Conservation (phyloP, 768 basidiomycete genomes). For the Collybia nuda region DNA sequence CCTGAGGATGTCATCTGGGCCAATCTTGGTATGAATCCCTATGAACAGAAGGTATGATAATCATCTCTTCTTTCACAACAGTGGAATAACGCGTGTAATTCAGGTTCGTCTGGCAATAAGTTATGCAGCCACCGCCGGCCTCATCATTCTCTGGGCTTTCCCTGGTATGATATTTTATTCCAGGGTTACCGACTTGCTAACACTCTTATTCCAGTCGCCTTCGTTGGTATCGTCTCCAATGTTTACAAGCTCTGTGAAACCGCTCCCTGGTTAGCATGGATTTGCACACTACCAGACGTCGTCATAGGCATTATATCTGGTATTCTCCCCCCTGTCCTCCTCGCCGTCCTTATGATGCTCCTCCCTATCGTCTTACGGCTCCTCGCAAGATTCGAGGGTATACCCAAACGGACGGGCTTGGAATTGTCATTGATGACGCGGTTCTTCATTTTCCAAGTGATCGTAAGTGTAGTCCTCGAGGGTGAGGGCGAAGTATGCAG, state of each 20-base stretch:
- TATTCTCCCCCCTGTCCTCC: constrained; percentile 82
- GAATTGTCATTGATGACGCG: constrained; percentile 92
- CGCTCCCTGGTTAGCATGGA: constrained; percentile 78
- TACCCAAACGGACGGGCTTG: constrained; percentile 78
- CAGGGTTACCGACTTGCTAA: background rate
- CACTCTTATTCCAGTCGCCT: constrained; percentile 49
- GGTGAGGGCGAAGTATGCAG: background rate
- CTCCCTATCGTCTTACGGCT: constrained; percentile 79
- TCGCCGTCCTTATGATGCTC: constrained; percentile 91
- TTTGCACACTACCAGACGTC: constrained; percentile 64
- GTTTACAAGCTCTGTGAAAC: constrained; percentile 64
- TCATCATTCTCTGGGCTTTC: constrained; percentile 88
- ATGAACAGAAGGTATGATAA: constrained; percentile 61
- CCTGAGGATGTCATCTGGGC: constrained; percentile 92
- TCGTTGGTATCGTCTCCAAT: constrained; percentile 87
- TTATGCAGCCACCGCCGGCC: constrained; percentile 72
- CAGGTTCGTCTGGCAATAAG: constrained; percentile 58
- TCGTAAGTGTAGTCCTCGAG: constrained; percentile 52
- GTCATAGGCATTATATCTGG: constrained; percentile 84
- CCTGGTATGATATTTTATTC: constrained; percentile 50
- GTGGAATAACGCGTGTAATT: background rate
- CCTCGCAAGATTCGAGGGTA: constrained; percentile 85
- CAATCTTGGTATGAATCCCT: constrained; percentile 87
- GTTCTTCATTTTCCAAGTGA: constrained; percentile 89
- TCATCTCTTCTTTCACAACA: background rate